phyloP scores from a whole-genome alignment of 139 green algal genomes.

The Zygnema cylindricum region DNA sequence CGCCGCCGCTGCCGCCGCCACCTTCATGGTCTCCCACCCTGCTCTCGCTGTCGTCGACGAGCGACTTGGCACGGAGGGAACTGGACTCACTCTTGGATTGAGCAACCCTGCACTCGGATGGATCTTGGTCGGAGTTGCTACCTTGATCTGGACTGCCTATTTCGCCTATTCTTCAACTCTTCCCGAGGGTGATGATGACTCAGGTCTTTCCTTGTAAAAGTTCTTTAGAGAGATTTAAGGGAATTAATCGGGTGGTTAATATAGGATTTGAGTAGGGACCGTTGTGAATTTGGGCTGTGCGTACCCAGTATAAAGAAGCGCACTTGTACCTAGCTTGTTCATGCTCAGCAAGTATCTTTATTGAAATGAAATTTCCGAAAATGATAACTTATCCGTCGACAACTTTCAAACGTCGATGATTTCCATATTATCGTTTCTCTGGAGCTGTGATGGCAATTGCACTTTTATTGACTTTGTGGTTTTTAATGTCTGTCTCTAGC shows the following conservation, averaged over 20 bases:
- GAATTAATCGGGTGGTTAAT: no score
- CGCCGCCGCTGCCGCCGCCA: slow-evolving; percentile 10
- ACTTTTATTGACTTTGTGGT: no score
- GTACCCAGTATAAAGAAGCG: not conserved
- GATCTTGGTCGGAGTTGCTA: slow-evolving; percentile 60
- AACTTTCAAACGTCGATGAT: no score
- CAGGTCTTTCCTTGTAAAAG: slow-evolving; percentile 52
- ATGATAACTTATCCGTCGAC: no score
- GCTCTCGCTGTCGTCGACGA: slow-evolving; percentile 55
- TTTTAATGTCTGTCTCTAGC: no score
- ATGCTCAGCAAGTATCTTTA: not conserved
- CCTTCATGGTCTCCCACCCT: slow-evolving; percentile 38
- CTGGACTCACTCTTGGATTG: slow-evolving; percentile 45
- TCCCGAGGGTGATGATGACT: slow-evolving; percentile 55
- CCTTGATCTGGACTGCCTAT: slow-evolving; percentile 51
- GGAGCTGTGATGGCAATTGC: no score
- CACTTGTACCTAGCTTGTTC: not conserved
- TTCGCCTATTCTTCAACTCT: slow-evolving; percentile 9
- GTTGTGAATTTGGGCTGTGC: no score
- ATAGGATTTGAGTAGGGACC: no score
- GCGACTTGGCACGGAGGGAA: slow-evolving; percentile 47
- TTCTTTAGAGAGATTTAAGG: not conserved
- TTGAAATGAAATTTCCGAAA: no score
- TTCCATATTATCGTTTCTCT: no score
- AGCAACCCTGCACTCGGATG: slow-evolving; percentile 52